Percentiles rank a stretch among this genome's conserved stretches.
Evolutionary conservation across 176 grass and related monocot species (phyloP).

Genomic region (Zizania latifolia): DNA sequence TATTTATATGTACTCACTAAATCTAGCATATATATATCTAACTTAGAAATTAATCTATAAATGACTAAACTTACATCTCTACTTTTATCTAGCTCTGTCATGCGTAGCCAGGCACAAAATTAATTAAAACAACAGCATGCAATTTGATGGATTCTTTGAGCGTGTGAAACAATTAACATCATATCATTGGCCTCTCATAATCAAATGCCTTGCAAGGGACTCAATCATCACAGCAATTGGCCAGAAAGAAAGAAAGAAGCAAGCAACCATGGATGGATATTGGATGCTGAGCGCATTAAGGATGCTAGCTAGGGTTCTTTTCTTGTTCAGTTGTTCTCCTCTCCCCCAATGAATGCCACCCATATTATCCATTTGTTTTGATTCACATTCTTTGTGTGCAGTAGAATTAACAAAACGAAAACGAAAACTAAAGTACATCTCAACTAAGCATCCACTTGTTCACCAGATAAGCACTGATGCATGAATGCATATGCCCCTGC

Average conservation of each 20-base stretch:
- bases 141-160: not conserved
- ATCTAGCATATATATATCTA: no score
- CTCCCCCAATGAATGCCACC: not conserved
- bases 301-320: not conserved
- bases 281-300: slow-evolving; percentile 15
- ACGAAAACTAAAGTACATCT: not conserved
- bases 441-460: not conserved
- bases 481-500: not conserved
- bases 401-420: not conserved
- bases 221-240: not conserved
- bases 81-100: no score
- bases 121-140: no score
- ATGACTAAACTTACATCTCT: no score
- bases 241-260: not conserved
- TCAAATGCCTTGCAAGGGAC: slow-evolving; percentile 42
- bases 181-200: not conserved
- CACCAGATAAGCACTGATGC: slow-evolving; percentile 15
- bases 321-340: not conserved
- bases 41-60: no score
- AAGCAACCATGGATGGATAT: not conserved
- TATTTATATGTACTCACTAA: no score
- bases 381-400: slow-evolving; percentile 11
- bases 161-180: slow-evolving; percentile 3
- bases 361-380: not conserved
- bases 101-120: no score